Conservation (phyloP, 208 protist genomes). For the Phytomonas serpens region DNA sequence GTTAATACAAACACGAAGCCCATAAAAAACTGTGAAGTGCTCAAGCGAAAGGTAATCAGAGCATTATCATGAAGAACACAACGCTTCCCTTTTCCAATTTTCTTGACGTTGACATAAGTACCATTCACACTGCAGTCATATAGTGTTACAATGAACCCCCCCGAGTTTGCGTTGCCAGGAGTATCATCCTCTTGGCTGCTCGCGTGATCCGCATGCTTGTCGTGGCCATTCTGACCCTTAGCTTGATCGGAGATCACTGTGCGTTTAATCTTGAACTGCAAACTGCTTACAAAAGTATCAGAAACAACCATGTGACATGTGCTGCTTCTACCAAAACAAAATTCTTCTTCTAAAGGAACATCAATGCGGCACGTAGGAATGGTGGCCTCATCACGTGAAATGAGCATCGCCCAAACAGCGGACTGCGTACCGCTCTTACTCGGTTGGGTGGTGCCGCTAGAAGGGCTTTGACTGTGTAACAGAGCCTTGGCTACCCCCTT, state of each 20-base stretch:
- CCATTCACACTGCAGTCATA: constrained; percentile 78
- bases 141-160: constrained; percentile 30
- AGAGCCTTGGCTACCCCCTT: not conserved
- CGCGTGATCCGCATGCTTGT: not conserved
- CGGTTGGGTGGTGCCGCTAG: not conserved
- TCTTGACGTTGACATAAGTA: constrained; percentile 86
- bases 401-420: constrained; percentile 58
- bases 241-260: constrained; percentile 11
- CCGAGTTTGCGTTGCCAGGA: not conserved
- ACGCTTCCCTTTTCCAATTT: constrained; percentile 67
- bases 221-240: not conserved
- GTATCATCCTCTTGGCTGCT: not conserved
- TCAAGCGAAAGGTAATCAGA: constrained; percentile 81
- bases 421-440: not conserved
- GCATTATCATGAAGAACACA: constrained; percentile 61
- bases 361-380: constrained; percentile 64
- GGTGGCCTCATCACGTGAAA: constrained; percentile 63
- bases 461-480: not conserved
- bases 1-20: constrained; percentile 81
- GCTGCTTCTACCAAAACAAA: constrained; percentile 79
- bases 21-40: constrained; percentile 77
- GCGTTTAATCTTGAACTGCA: constrained; percentile 76
- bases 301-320: constrained; percentile 60
- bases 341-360: constrained; percentile 38
- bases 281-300: constrained; percentile 76